Percentiles rank a stretch among this genome's conserved stretches.
These are phyloP conservation scores for Termitomyces sp. DNA, from an alignment of 768 basidiomycete genomes.

Conservation along the genomic window DNA sequence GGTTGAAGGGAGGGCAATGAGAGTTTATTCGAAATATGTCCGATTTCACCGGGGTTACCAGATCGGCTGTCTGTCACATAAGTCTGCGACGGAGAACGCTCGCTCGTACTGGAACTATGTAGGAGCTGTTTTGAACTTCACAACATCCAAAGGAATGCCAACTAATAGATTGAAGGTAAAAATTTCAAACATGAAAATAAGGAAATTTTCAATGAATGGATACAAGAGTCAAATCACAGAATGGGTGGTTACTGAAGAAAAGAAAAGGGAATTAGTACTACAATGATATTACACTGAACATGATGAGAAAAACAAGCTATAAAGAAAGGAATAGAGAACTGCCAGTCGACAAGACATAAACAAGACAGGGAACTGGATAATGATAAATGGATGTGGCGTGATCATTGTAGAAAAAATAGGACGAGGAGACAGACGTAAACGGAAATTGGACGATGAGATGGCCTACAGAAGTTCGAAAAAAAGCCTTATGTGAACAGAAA, in stretches of 20 bases:
- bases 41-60: background rate
- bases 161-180: background rate
- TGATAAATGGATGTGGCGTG: constrained; percentile 4
- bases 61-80: too few species aligned
- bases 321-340: constrained; percentile 1
- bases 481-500: constrained; percentile 2
- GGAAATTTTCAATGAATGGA: background rate
- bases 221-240: background rate
- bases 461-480: background rate
- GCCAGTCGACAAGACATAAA: background rate
- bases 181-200: background rate
- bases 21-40: background rate
- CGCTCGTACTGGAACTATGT: too few species aligned
- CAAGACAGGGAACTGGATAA: constrained; percentile 4
- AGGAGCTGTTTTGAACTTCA: too few species aligned
- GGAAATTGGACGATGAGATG: constrained; percentile 11
- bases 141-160: background rate
- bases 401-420: constrained; percentile 1
- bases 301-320: background rate
- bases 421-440: background rate
- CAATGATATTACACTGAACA: constrained; percentile 7
- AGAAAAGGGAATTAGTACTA: constrained; percentile 2
- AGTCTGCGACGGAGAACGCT: too few species aligned
- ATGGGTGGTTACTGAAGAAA: background rate
- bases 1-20: background rate